Base-by-base conservation (phyloP, 306 rosid genomes). In the Vigna reflexopilosa region DNA sequence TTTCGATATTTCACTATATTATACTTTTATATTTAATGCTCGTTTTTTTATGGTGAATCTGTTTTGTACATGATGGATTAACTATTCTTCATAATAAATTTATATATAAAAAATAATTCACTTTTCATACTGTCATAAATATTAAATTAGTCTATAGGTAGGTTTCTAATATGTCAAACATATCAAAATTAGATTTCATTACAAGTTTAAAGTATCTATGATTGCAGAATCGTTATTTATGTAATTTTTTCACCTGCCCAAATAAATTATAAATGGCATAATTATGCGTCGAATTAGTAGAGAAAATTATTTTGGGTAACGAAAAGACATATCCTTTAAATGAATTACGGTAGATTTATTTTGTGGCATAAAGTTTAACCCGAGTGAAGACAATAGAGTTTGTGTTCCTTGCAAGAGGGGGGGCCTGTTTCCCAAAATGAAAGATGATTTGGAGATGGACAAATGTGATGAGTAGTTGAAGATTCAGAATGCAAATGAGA, bases 381-480 rank as follows among this genome's bases (percentile, higher is more conserved):
- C 45, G 69, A 19, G 62, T 16, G 5, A 42, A 59, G 62, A 83
- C 75, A 57, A 66, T 32, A 64, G 62, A 61, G 72, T 42, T 20
- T 44, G 28, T 26, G 56, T 64, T 17, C 34, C 19, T 28, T 62
- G 24, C 40, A 28, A 26, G 30, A 44, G 3, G 70, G 76, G 76
- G 22, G 22, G 12, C 69, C 84, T 48, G 22, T 52, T 26, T 7
- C 28, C 16, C 3, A 19, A 81, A 69, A 77, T 11, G 40, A 45
- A 12, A 44, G 30, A 12, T 30, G 20, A 13, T 28, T 61, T 51
- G 83, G 64, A 55, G 44, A 52, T 17, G 4, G 83, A 83, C 93
- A 86, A 87, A 89, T 77, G 91, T 85, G 15, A 15, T 16, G 79
- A 22, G 83, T 12, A 19, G 14, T 66, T 59, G 59, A 58, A 48